Percentiles rank a stretch among this genome's conserved stretches.
Conservation (phyloP, 176 grass and related monocot species). For the Zizania latifolia region DNA sequence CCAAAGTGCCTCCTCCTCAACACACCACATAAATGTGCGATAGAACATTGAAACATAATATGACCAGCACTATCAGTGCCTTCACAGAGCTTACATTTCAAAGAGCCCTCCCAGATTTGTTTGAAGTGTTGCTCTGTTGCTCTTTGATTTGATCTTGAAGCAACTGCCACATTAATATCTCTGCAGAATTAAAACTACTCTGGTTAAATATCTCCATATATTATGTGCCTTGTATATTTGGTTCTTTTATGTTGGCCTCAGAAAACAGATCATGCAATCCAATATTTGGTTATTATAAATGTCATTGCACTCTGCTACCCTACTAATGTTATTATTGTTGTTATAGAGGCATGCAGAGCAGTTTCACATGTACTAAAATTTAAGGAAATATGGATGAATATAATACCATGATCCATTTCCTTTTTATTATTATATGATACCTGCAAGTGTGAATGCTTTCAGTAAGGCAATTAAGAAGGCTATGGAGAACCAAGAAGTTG, state of each 20-base stretch:
- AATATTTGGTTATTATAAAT: background rate
- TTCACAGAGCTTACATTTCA: background rate
- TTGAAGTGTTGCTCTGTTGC: background rate
- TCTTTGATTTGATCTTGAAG: background rate
- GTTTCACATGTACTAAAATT: background rate
- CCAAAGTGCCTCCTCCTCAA: background rate
- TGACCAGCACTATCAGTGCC: background rate
- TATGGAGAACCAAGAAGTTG: constrained; percentile 43
- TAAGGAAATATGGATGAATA: background rate
- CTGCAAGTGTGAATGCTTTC: constrained; percentile 30
- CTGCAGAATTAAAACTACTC: background rate
- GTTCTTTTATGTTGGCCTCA: no score
- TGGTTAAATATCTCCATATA: background rate
- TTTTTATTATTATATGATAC: background rate
- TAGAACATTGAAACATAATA: background rate
- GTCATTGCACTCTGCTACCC: background rate
- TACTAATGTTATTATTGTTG: background rate
- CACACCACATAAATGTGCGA: background rate
- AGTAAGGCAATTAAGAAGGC: constrained; percentile 76
- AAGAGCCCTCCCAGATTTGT: background rate
- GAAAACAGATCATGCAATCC: background rate
- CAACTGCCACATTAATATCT: background rate
- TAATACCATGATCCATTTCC: background rate
- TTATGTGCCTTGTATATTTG: background rate
- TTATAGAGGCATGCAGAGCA: background rate